Evolutionary conservation across 306 rosid species (phyloP), one percentile per base, ranked within the genome.

Genomic region (Comarum palustre): DNA sequence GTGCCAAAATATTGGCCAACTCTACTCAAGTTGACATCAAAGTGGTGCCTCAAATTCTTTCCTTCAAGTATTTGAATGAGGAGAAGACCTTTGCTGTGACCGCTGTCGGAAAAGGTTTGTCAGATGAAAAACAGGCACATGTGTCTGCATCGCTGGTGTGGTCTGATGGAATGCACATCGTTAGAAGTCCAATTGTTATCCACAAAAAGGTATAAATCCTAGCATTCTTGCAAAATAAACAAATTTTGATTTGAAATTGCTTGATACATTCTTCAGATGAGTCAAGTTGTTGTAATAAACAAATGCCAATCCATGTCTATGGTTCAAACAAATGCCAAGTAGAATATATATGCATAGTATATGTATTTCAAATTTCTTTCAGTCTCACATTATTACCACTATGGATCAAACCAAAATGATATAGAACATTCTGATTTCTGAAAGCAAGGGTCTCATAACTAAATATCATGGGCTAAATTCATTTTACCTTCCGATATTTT

Each of bases 111-210:
- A 34, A 25, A 3, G 24, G 4, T 1, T 5, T 73, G 25, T 9
- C 31, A 9, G 8, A 64, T 0, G 68, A 16, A 5, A 2, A 17
- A 51, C 25, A n/a, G 0, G 22, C 62, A 24, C 13, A 52, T 1
- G 41, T 68, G 20, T 61, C 81, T 11, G 45, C 72, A 0, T 57
- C 68, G 0, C 24, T 81, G 45, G 55, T 66, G 19, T 81, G 83
- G 87, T 71, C 62, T 12, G 81, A 81, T 39, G 72, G 66, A 5
- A 54, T 31, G 10, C 81, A 75, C 15, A 63, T 2, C 0, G 60
- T 78, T 41, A 81, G 65, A 25, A 84, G 79, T 46, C 79, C 81
- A 31, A 66, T 84, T 51, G 41, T 70, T 15, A 51, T 51, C 58
- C 25, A 51, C 25, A 51, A 19, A 19, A 51, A 51, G 8, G 12